These are phyloP conservation scores for Oenanthe javanica DNA, from an alignment of 140 eudicot species.

Conservation along the genomic window DNA sequence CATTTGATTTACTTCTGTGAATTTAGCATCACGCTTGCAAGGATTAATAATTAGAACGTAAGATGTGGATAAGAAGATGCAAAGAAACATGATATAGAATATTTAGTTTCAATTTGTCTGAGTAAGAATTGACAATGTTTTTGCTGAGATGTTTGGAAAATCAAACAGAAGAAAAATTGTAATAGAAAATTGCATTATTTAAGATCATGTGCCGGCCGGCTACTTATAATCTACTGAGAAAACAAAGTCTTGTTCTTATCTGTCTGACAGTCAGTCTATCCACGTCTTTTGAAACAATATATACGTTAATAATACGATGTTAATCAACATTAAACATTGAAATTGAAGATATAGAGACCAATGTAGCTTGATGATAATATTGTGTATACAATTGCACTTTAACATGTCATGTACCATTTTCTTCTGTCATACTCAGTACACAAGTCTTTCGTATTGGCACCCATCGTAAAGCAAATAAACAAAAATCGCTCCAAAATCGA, in stretches of 20 bases:
- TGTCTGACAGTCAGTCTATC: neutral
- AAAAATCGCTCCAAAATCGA: no score
- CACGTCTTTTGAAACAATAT: neutral
- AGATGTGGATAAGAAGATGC: neutral
- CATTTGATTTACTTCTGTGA: neutral
- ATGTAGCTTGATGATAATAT: neutral
- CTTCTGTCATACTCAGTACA: neutral
- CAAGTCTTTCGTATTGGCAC: neutral
- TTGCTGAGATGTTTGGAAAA: neutral
- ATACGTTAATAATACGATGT: neutral
- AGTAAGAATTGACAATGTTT: neutral
- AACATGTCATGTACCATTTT: neutral
- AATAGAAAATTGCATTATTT: neutral
- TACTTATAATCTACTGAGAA: constrained; percentile 2
- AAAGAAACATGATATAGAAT: neutral
- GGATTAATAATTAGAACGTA: neutral
- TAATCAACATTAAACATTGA: neutral
- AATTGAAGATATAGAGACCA: neutral
- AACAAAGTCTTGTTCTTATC: constrained; percentile 1
- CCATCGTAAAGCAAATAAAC: no score
- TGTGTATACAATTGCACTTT: neutral
- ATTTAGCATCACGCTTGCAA: neutral
- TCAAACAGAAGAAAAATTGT: neutral
- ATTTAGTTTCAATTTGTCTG: neutral
- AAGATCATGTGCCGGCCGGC: neutral